Base-by-base conservation (phyloP, 495 filamentous ascomycete species). In the Bacidia rubella region DNA sequence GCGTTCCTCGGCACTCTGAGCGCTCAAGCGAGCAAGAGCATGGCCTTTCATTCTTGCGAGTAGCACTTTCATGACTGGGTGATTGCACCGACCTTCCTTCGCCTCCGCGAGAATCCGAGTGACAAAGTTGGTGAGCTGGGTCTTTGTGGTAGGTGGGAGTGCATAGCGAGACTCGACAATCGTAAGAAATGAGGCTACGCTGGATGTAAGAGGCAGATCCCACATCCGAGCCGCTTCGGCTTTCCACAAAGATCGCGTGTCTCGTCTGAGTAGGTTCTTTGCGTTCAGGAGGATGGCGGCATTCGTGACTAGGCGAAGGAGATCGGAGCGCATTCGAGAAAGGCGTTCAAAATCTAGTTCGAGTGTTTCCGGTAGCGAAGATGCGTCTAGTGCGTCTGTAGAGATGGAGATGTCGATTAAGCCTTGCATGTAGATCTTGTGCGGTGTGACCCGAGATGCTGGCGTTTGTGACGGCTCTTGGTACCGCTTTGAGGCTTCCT, bases 191-290 rank as follows among this genome's bases (percentile, higher is more conserved):
- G 81, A 74, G 39, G 81, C 74, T 24, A 75, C 67, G 52, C 76
- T 70, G 22, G 80, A 75, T 15, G 72, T 68, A 46, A 79, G 70
- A 49, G 79, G 70, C 40, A 78, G 62, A 2, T 71, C 71, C 47
- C 83, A 70, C 54, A 96, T 81, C 3, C 90, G 81, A 29, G 80
- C 76, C 0, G 90, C 87, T 60, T 97, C 88, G 10, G 75, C 71
- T 66, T 85, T 90, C 93, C 93, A 98, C 45, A 87, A 84, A 2
- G 77, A 80, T 26, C 92, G 82, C 19, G 89, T 85, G 65, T 97
- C 90, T 20, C 92, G 83, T 66, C 93, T 94, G 43, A 98, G 80
- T 11, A 96, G 73, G 62, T 95, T 97, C 72, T 98, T 98, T 58
- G 86, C 87, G 1, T 93, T 93, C 27, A 97, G 66, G 5, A 94